phyloP scores from a whole-genome alignment of 2,329 filamentous ascomycete genomes.

The Nigrograna mackinnonii region DNA sequence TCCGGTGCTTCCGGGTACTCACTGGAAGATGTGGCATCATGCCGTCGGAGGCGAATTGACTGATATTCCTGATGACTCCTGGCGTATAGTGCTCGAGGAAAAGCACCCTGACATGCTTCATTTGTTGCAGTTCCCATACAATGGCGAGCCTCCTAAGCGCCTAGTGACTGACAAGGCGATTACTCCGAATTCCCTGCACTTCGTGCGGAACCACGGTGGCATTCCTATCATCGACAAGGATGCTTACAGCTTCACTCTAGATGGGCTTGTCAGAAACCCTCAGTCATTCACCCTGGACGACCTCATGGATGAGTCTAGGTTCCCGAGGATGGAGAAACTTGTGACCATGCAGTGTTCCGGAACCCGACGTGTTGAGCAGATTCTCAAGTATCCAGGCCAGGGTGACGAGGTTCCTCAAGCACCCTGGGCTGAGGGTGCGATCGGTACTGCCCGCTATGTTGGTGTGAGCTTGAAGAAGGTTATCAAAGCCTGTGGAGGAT shows the following conservation, averaged over 20 bases:
- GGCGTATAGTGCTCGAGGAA: constrained; percentile 45
- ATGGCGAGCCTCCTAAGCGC: constrained; percentile 46
- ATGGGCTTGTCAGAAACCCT: constrained; percentile 64
- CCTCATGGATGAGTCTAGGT: constrained; percentile 62
- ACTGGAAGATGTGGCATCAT: constrained; percentile 43
- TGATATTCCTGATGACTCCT: constrained; percentile 59
- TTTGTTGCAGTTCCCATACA: constrained; percentile 47
- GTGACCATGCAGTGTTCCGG: constrained; percentile 71
- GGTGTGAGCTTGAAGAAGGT: constrained; percentile 70
- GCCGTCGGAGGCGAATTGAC: constrained; percentile 44
- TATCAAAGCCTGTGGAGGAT: constrained; percentile 70
- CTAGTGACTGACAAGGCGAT: constrained; percentile 43
- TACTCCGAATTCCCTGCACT: constrained; percentile 66
- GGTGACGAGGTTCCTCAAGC: constrained; percentile 61
- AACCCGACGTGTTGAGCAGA: constrained; percentile 71
- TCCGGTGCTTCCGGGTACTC: constrained; percentile 48
- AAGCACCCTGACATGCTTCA: constrained; percentile 48
- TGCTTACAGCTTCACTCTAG: constrained; percentile 54
- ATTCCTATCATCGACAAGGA: constrained; percentile 67
- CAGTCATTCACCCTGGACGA: constrained; percentile 61
- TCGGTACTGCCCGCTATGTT: constrained; percentile 65
- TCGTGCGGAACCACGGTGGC: constrained; percentile 73
- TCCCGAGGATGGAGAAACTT: constrained; percentile 62
- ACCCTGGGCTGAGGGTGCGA: constrained; percentile 59
- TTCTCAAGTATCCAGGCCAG: constrained; percentile 66